Base-by-base conservation (phyloP, 148 eudicot species). In the Spergularia bocconei region DNA sequence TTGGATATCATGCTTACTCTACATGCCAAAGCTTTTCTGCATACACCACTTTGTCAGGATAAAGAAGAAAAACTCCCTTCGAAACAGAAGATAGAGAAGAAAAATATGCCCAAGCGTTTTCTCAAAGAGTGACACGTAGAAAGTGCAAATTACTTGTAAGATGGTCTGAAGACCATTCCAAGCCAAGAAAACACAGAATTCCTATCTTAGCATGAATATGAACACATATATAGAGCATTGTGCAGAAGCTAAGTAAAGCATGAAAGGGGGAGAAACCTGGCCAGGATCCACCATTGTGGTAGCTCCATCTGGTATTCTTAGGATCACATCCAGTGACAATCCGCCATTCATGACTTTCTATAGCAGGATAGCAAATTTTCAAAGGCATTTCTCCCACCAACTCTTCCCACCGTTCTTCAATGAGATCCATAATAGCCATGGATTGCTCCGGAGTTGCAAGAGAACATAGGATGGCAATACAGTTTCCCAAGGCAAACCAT, bases 201-300 rank as follows among this genome's bases (percentile, higher is more conserved):
- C 16, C 50, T 48, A 8, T 11, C 69, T 21, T 5, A 14, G 38
- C 57, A 64, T 23, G 19, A 6, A 67, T 11, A 13, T 21, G 14
- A 41, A 70, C 23, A 44, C 48, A 44, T 44, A 44, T 44, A 44
- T 44, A 44, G 10, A 29, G 36, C 36, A 0, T 29, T 29, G 48
- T 44, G 48, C 23, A 23, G 67, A 67, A 62, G 70, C 57, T 67
- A 71, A 62, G 75, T 47, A 53, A 72, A 61, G 69, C 2, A 77
- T 67, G 74, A 17, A 36, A 75, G 41, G 61, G 61, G 70, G 78
- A 63, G 54, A 81, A 79, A 94, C 98, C 98, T 91, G 98, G 98
- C 98, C 98, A 94, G 62, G 98, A 90, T 77, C 98, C 98, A 74
- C 97, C 97, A 69, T 94, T 94, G 69, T 94, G 98, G 82, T 94